Base-by-base conservation (phyloP, 768 basidiomycete genomes). In the Scleroderma bovista region DNA sequence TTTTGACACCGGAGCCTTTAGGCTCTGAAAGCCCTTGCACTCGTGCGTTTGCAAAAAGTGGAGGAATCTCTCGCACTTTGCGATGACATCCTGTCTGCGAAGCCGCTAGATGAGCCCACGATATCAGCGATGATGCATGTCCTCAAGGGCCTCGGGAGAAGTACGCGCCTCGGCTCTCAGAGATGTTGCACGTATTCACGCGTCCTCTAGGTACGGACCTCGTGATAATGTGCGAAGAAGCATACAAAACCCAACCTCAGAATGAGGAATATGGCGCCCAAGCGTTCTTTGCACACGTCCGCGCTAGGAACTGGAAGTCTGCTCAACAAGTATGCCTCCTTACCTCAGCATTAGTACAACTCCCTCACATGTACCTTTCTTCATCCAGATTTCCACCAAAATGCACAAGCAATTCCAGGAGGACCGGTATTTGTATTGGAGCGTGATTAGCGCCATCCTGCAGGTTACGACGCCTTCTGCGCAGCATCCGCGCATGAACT, bases 181-280 rank as follows among this genome's bases (percentile, higher is more conserved):
- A 23, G 0, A 2, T 24, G 32, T 24, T 0, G 6, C 13, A 31
- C 32, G 41, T 32, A 49, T 38, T 39, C 43, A 50, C 34, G 33
- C 40, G 40, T 44, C 15, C 16, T 12, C 36, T 44, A 81, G 89
- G 88, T 67, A 79, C 80, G 52, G 90, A 93, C 66, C 82, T 86
- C 72, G 79, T 90, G 38, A 74, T 74, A 9, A 89, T 93, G 85
- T 92, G 86, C 59, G 91, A 92, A 53, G 83, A 88, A 44, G 90
- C 90, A 2, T 91, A 79, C 72, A 90, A 86, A 66, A 81, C 84
- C 53, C 81, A 87, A 51, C 90, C 90, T 17, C 59, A 67, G 5
- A 91, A 89, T 60, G 91, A 93, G 62, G 90, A 93, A 53, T 79
- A 91, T 9, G 90, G 84, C 19, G 77, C 78, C 20, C 89, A 93